A percentile compares a stretch with the other conserved stretches of the same genome.
These are phyloP conservation scores for Mycena pura DNA, from an alignment of 768 basidiomycete genomes.

Conservation along the genomic window DNA sequence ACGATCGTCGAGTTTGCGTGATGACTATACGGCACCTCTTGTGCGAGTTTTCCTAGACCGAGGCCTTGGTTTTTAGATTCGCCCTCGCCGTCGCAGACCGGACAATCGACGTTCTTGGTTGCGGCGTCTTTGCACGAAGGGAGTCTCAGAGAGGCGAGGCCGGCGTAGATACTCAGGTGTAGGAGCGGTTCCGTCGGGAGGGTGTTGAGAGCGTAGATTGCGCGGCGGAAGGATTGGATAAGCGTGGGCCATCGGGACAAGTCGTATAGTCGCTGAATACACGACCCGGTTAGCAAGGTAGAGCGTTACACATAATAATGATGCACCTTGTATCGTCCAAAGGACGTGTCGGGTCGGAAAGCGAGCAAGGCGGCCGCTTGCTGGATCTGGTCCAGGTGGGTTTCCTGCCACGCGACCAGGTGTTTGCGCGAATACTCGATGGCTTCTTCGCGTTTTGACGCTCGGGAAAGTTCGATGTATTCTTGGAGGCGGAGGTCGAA, in stretches of 20 bases:
- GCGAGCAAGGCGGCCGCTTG: conserved; percentile 81
- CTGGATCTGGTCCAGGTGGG: conserved; percentile 78
- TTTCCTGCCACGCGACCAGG: conserved; percentile 81
- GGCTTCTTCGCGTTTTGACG: conserved; percentile 70
- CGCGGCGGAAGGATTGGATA: conserved; percentile 79
- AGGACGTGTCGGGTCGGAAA: conserved; percentile 71
- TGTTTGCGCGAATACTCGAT: conserved; percentile 86
- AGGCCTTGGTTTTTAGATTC: conserved; percentile 44
- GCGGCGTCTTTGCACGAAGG: conserved; percentile 76
- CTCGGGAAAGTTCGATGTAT: conserved; percentile 89
- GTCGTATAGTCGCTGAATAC: conserved; percentile 88
- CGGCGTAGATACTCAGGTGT: conserved; percentile 88
- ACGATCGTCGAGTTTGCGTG: conserved; percentile 97
- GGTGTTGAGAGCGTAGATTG: conserved; percentile 87
- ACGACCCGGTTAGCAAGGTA: neutral
- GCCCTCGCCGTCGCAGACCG: conserved; percentile 78
- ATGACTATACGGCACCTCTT: conserved; percentile 90
- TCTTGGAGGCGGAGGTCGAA: conserved; percentile 96
- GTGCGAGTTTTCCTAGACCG: conserved; percentile 76
- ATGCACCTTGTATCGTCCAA: conserved; percentile 80
- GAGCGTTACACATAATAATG: neutral
- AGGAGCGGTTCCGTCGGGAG: conserved; percentile 89
- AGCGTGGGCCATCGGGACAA: conserved; percentile 77
- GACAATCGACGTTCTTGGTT: conserved; percentile 85
- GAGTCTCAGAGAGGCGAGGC: conserved; percentile 88